Evolutionary conservation across 768 basidiomycete genomes (phyloP).

Genomic region (Psilocybe azurescens): DNA sequence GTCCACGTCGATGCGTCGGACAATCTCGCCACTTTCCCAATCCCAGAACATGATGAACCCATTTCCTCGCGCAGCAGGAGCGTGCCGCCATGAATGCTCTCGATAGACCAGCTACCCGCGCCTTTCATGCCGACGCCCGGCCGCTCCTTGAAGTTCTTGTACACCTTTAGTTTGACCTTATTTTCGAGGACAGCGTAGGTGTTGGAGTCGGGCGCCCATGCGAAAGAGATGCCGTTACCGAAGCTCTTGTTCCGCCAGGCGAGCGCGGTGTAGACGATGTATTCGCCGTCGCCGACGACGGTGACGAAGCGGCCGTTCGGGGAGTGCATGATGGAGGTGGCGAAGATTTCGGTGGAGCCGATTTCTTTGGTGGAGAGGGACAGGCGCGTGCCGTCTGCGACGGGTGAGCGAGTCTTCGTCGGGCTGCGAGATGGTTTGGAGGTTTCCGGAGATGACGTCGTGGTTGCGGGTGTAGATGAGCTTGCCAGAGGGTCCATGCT

Average conservation of each 20-base stretch:
- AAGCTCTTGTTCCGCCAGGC: constrained; percentile 99
- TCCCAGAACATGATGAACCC: constrained; percentile 99
- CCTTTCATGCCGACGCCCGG: constrained; percentile 74
- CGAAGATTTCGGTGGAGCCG: constrained; percentile 93
- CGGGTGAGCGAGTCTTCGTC: constrained; percentile 34
- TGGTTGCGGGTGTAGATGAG: constrained; percentile 94
- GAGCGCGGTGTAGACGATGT: constrained; percentile 97
- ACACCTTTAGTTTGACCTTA: constrained; percentile 82
- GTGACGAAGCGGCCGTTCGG: constrained; percentile 98
- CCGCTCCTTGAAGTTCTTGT: constrained; percentile 93
- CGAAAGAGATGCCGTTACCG: constrained; percentile 90
- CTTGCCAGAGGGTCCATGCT: constrained; percentile 97
- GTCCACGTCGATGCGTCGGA: constrained; percentile 93
- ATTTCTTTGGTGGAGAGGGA: constrained; percentile 85
- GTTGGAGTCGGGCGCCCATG: constrained; percentile 96
- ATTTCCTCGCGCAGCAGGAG: constrained; percentile 82
- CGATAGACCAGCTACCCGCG: constrained; percentile 81
- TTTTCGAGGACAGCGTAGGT: constrained; percentile 96
- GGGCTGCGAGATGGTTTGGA: constrained; percentile 53
- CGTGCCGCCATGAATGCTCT: constrained; percentile 86
- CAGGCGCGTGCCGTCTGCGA: constrained; percentile 82
- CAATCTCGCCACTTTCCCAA: constrained; percentile 96
- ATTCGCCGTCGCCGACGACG: constrained; percentile 96
- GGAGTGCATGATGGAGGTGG: constrained; percentile 83
- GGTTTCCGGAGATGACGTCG: constrained; percentile 86